Percentiles rank a stretch among this genome's conserved stretches.
Evolutionary conservation across 2,329 filamentous ascomycete genomes (phyloP).

Genomic region (Colletotrichum abscissum): DNA sequence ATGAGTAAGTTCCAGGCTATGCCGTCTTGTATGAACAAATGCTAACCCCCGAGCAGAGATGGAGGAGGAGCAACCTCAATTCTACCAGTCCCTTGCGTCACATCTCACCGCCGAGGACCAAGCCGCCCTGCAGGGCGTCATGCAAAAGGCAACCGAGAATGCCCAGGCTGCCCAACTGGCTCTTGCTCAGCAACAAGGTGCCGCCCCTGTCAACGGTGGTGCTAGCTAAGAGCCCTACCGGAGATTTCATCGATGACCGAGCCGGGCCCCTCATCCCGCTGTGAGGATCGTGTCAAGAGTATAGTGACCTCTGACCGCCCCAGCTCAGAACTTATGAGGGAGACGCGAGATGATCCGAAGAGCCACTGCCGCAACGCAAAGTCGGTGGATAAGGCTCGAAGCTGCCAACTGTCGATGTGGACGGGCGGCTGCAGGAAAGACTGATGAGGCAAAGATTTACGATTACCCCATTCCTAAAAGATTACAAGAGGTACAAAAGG

Average conservation of each 20-base stretch:
- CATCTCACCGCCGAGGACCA: slow-evolving; percentile 86
- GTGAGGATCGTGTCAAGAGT: slow-evolving; percentile 14
- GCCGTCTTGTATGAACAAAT: neutral
- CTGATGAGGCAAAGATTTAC: slow-evolving; percentile 36
- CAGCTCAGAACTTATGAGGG: slow-evolving; percentile 28
- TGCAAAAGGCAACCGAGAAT: slow-evolving; percentile 69
- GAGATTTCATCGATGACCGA: slow-evolving; percentile 36
- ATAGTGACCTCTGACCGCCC: slow-evolving; percentile 13
- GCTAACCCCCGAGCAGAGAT: slow-evolving; percentile 68
- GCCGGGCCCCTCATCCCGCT: slow-evolving; percentile 31
- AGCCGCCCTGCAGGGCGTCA: slow-evolving; percentile 80
- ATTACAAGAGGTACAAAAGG: slow-evolving; percentile 33
- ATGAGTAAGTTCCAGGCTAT: slow-evolving; percentile 72
- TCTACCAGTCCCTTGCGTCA: slow-evolving; percentile 84
- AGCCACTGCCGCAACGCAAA: slow-evolving; percentile 28
- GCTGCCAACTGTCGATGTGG: slow-evolving; percentile 27
- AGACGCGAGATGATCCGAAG: slow-evolving; percentile 35
- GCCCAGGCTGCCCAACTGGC: slow-evolving; percentile 47
- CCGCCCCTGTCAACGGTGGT: slow-evolving; percentile 37
- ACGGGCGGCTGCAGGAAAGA: slow-evolving; percentile 32
- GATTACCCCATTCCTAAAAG: slow-evolving; percentile 32
- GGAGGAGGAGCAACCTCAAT: slow-evolving; percentile 89
- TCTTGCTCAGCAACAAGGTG: slow-evolving; percentile 40
- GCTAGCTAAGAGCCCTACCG: slow-evolving; percentile 36
- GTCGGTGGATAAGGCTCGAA: slow-evolving; percentile 25